Percentiles rank a stretch among this genome's conserved stretches.
Conservation (phyloP, 2,329 filamentous ascomycete genomes). For the Alternaria sp. region DNA sequence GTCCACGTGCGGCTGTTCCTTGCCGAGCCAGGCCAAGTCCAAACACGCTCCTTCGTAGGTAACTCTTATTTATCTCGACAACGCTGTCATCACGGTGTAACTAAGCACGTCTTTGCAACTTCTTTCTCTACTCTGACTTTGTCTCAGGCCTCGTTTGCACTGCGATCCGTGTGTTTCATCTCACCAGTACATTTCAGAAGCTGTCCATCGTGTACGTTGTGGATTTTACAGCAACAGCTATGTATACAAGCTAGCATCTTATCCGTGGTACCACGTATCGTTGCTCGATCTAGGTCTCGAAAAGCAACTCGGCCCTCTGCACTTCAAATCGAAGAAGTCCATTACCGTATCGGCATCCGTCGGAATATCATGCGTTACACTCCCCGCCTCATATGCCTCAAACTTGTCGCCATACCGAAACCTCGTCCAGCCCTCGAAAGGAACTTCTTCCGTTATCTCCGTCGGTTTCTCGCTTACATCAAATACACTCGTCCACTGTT, state of each 20-base stretch:
- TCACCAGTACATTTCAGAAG: neutral
- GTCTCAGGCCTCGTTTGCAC: neutral
- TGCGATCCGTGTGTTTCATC: neutral
- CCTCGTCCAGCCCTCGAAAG: conserved; percentile 44
- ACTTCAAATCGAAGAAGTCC: conserved; percentile 45
- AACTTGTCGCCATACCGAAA: conserved; percentile 42
- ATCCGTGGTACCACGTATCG: neutral
- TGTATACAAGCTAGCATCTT: neutral
- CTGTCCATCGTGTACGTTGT: neutral
- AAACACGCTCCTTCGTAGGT: neutral
- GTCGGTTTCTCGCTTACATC: conserved; percentile 35
- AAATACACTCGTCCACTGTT: conserved; percentile 48
- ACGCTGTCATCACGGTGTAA: neutral
- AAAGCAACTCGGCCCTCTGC: conserved; percentile 30
- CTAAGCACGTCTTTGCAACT: neutral
- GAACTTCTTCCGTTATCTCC: conserved; percentile 36
- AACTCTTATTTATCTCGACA: neutral
- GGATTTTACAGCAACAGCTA: neutral
- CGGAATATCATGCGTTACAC: conserved; percentile 45
- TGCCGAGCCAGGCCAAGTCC: neutral
- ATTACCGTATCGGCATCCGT: conserved; percentile 45
- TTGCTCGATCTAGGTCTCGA: conserved; percentile 20
- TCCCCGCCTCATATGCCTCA: conserved; percentile 44
- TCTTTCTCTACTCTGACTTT: neutral
- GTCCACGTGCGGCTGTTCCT: too few species aligned